Base-by-base conservation (phyloP, 257 asterid genomes). In the Solanum chilense region DNA sequence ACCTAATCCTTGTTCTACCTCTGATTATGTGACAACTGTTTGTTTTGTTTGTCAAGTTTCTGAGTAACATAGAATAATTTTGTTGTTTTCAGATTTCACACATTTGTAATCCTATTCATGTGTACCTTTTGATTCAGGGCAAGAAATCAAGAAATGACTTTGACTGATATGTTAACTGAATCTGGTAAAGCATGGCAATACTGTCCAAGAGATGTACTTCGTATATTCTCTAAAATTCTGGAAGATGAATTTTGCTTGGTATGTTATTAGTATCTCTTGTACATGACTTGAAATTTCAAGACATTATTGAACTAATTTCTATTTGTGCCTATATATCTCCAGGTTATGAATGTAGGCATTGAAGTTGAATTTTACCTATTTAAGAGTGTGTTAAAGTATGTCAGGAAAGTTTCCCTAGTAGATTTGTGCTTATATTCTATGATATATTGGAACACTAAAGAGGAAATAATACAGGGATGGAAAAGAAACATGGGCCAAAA, bases 161-260 rank as follows among this genome's bases (percentile, higher is more conserved):
- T 95, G 86, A 96, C 92, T 84, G 99, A 95, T 89, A 96, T 96
- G 98, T 92, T 92, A 88, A 88, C 90, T 89, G 93, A 90, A 87
- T 96, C 96, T 80, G 98, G 96, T 88, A 91, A 81, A 73, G 91
- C 98, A 76, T 96, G 98, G 99, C 97, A 95, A 85, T 95, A 93
- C 86, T 96, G 98, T 90, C 97, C 98, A 74, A 93, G 98, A 91
- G 98, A 93, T 88, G 89, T 95, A 20, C 91, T 96, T 89, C 92
- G 95, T 86, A 92, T 94, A 89, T 94, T 92, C 89, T 90, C 96
- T 15, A 92, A 94, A 91, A 86, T 93, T 85, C 86, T 96, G 89
- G 91, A 91, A 88, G 94, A 95, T 84, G 99, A 95, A 91, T 95
- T 93, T 86, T 88, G 92, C 91, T 90, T 96, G 99, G 99, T 96